Base-by-base conservation (phyloP, 1,284 basidiomycete genomes). In the Ceratorhiza oryzae-sativae region DNA sequence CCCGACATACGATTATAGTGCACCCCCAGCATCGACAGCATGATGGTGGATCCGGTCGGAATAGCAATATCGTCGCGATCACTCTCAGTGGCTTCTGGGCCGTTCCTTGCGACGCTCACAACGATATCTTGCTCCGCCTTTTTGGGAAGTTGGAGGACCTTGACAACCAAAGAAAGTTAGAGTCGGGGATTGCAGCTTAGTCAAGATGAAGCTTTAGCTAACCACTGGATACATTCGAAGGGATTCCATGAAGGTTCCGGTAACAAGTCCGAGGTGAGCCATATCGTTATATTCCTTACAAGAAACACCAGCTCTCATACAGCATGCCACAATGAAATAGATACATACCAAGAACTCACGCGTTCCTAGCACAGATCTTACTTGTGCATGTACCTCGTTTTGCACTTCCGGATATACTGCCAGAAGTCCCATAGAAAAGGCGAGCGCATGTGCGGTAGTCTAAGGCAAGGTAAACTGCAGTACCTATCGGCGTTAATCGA, bases 141-240 rank as follows among this genome's bases (percentile, higher is more conserved):
- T 27, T 58, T 56, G 18, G 1, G 13, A 0, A 58, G 39, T n/a
- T 48, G 67, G 9, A n/a, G 30, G 34, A 68, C 41, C 65, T 68
- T 15, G 15, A n/a, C 2, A 34, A 30, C 32, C 6, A 3, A 62
- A 0, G 3, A 62, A 13, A 18, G 45, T 8, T 41, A 23, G 27
- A 34, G 18, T 9, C n/a, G n/a, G n/a, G n/a, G n/a, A n/a, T n/a
- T n/a, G n/a, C n/a, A n/a, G n/a, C n/a, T n/a, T n/a, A n/a, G n/a
- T n/a, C n/a, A n/a, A n/a, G n/a, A n/a, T 6, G 34, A 18, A 25
- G 42, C 3, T 10, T 45, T n/a, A 13, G 58, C 73, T 65, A 12
- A 71, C 73, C 15, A 62, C n/a, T 8, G 73, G 70, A 49, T 60
- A 73, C 55, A 73, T 49, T 34, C 73, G 73, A 25, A 73, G 51